phyloP scores from a whole-genome alignment of 805 yeast species.

The Starmera caribaea region DNA sequence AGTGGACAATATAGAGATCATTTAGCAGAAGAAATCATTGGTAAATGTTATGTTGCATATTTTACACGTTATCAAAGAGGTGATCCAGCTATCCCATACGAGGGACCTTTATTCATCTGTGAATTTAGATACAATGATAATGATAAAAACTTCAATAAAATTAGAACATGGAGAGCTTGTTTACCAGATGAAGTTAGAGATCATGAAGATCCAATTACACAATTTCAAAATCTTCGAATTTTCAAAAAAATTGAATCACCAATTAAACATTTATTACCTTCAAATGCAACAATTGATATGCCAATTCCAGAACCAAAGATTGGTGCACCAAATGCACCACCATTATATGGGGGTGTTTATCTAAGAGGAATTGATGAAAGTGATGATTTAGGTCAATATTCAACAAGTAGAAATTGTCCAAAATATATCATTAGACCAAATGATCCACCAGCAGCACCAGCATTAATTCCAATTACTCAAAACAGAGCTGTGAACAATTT shows the following conservation, averaged over 20 bases:
- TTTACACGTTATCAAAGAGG: constrained; percentile 94
- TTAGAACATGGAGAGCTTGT: constrained; percentile 98
- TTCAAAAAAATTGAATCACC: constrained; percentile 80
- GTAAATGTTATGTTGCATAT: constrained; percentile 91
- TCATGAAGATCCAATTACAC: constrained; percentile 67
- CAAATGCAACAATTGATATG: constrained; percentile 63
- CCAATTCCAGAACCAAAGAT: constrained; percentile 75
- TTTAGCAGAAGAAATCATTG: constrained; percentile 75
- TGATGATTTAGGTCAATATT: constrained; percentile 77
- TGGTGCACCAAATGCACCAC: constrained; percentile 84
- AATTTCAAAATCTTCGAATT: constrained; percentile 57
- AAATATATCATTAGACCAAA: constrained; percentile 34
- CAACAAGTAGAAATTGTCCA: constrained; percentile 37
- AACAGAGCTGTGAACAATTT: constrained; percentile 13
- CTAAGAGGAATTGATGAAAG: constrained; percentile 62
- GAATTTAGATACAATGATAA: constrained; percentile 90
- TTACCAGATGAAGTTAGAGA: constrained; percentile 93
- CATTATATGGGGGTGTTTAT: constrained; percentile 88
- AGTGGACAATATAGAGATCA: constrained; percentile 97
- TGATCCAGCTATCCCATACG: constrained; percentile 73
- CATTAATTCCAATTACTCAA: constrained; percentile 3
- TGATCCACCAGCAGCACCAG: constrained; percentile 21
- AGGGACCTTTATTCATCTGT: constrained; percentile 84
- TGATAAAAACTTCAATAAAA: constrained; percentile 85
- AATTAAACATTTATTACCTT: constrained; percentile 63